Evolutionary conservation across 164 flowering plant species (phyloP).

Genomic region (Amborella trichopoda): DNA sequence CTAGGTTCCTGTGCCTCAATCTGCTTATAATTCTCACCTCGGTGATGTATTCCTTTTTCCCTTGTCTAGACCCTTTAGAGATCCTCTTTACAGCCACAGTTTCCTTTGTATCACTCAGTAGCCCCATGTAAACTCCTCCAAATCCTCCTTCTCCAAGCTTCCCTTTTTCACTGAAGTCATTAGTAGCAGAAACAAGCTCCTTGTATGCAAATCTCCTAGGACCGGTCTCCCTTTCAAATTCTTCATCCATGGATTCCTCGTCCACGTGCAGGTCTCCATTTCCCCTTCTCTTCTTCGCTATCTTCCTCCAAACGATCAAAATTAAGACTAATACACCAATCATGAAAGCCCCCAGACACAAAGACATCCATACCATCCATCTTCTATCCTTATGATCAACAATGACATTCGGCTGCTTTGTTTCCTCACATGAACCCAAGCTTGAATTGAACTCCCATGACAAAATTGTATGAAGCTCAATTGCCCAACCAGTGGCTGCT

Average conservation of each 20-base stretch:
- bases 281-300: conserved; percentile 11
- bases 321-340: conserved; percentile 16
- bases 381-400: neutral
- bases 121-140: conserved; percentile 33
- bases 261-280: conserved; percentile 31
- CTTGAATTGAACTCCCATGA: conserved; percentile 3
- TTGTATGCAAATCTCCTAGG: conserved; percentile 15
- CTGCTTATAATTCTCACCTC: conserved; percentile 40
- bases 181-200: conserved; percentile 16
- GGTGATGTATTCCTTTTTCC: conserved; percentile 31
- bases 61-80: conserved; percentile 29
- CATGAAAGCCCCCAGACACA: conserved; percentile 3
- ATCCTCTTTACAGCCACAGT: conserved; percentile 30
- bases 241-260: too few species aligned
- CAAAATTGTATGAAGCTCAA: neutral
- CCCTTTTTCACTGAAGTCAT: conserved; percentile 14
- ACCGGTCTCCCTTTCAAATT: conserved; percentile 6
- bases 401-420: neutral
- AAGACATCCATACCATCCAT: neutral
- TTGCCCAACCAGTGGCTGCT: conserved; percentile 1
- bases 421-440: conserved; percentile 7
- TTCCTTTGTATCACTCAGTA: conserved; percentile 8
- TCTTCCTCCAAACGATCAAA: neutral
- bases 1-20: conserved; percentile 36
- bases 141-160: conserved; percentile 26